These are phyloP conservation scores for Pseudohyphozyma bogoriensis DNA, from an alignment of 768 basidiomycete species.

Conservation along the genomic window DNA sequence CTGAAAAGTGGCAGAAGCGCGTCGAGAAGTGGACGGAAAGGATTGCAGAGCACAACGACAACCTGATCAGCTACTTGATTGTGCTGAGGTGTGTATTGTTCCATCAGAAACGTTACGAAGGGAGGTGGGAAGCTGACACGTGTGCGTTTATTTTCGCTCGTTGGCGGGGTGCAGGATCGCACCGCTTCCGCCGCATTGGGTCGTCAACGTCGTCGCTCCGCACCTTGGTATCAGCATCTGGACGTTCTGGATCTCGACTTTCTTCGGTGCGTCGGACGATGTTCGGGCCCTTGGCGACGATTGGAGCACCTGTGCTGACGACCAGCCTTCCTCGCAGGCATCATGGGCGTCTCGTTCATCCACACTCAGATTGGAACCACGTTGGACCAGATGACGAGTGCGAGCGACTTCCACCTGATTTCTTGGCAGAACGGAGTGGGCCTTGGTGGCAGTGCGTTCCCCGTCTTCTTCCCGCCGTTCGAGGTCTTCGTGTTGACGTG, in stretches of 20 bases:
- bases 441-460: conserved; percentile 20
- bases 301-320: not conserved
- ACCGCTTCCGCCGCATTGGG: conserved; percentile 31
- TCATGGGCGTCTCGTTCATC: conserved; percentile 82
- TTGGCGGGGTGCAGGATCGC: not conserved
- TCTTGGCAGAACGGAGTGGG: conserved; percentile 41
- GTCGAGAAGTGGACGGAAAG: conserved; percentile 73
- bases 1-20: conserved; percentile 72
- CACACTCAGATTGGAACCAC: conserved; percentile 75
- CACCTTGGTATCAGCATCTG: conserved; percentile 78
- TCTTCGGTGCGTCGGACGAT: conserved; percentile 52
- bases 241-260: conserved; percentile 82
- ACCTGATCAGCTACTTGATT: conserved; percentile 83
- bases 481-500: not conserved
- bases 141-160: no score
- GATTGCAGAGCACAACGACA: conserved; percentile 66
- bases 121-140: no score
- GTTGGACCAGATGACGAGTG: conserved; percentile 86
- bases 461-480: not conserved
- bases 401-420: conserved; percentile 85
- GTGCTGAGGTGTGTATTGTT: conserved; percentile 47
- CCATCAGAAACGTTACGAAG: no score
- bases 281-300: not conserved
- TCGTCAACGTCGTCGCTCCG: conserved; percentile 82
- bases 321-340: conserved; percentile 33